These are phyloP conservation scores for Apostasia ramifera DNA, from an alignment of 106 monocot genomes.

Conservation along the genomic window DNA sequence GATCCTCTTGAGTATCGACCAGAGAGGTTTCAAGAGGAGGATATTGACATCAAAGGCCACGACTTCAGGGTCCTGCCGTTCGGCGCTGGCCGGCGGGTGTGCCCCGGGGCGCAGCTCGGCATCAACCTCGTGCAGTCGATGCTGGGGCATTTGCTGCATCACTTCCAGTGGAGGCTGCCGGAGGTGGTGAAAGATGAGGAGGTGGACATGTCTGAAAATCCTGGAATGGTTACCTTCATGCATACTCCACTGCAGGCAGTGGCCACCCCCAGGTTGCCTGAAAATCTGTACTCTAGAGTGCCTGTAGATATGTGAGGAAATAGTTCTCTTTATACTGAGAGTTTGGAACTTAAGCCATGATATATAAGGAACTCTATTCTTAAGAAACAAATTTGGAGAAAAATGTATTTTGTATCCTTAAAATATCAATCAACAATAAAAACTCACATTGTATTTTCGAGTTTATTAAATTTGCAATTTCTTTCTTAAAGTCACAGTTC, in stretches of 20 bases:
- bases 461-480: too few relatives aligned
- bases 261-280: constrained; percentile 53
- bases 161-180: constrained; percentile 66
- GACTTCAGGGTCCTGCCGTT: constrained; percentile 87
- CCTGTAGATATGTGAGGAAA: constrained; percentile 32
- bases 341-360: not conserved
- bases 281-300: constrained; percentile 39
- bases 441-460: too few relatives aligned
- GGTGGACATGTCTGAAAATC: constrained; percentile 72
- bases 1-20: constrained; percentile 63
- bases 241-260: constrained; percentile 53
- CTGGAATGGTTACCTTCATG: constrained; percentile 89
- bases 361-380: too few relatives aligned
- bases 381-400: too few relatives aligned
- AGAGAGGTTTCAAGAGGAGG: constrained; percentile 77
- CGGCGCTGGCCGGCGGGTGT: constrained; percentile 80
- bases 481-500: too few relatives aligned
- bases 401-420: too few relatives aligned
- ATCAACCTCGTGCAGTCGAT: constrained; percentile 81
- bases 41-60: constrained; percentile 77
- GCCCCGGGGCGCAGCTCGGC: constrained; percentile 87
- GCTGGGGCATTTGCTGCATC: constrained; percentile 87
- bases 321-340: too few relatives aligned
- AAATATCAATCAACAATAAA: too few relatives aligned
- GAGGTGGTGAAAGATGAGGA: constrained; percentile 50